A percentile compares a stretch with the other conserved stretches of the same genome.
These are phyloP conservation scores for Pseudozyma hubeiensis DNA, from an alignment of 1,284 basidiomycete species.

Conservation along the genomic window DNA sequence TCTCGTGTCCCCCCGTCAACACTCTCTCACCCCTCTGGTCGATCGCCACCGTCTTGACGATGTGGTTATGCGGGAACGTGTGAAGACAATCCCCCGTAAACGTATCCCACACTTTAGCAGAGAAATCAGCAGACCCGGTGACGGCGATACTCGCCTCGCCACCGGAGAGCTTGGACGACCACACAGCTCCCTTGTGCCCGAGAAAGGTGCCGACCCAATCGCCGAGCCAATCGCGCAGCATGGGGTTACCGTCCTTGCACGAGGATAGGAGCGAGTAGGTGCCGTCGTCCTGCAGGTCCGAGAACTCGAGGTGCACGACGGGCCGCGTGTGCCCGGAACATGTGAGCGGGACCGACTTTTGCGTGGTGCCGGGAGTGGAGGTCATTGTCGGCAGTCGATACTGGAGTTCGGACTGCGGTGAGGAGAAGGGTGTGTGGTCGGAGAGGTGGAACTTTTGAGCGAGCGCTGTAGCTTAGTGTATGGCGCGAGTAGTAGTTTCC, in stretches of 20 bases:
- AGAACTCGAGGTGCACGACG: slow-evolving; percentile 93
- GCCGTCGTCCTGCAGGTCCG: slow-evolving; percentile 76
- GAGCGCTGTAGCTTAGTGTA: too few species aligned
- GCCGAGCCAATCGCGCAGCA: slow-evolving; percentile 73
- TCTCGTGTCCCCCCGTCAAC: slow-evolving; percentile 95
- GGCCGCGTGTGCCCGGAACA: slow-evolving; percentile 77
- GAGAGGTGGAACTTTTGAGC: too few species aligned
- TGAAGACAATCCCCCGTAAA: slow-evolving; percentile 86
- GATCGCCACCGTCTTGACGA: slow-evolving; percentile 92
- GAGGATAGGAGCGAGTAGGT: slow-evolving; percentile 65
- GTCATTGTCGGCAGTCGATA: background rate
- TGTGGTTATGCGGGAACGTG: slow-evolving; percentile 96
- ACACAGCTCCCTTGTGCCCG: slow-evolving; percentile 97
- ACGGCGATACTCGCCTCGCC: slow-evolving; percentile 77
- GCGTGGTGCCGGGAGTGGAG: background rate
- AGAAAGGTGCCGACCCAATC: slow-evolving; percentile 99
- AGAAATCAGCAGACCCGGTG: slow-evolving; percentile 96
- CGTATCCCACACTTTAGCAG: slow-evolving; percentile 98
- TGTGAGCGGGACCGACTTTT: slow-evolving; percentile 70
- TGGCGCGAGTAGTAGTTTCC: too few species aligned
- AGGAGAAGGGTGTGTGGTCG: too few species aligned
- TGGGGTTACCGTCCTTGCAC: slow-evolving; percentile 68
- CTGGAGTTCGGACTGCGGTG: too few species aligned
- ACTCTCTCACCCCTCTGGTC: slow-evolving; percentile 77
- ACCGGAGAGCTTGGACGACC: slow-evolving; percentile 93